These are phyloP conservation scores for Suhomyces bribrorum DNA, from an alignment of 1,139 yeast genomes.

Conservation along the genomic window DNA sequence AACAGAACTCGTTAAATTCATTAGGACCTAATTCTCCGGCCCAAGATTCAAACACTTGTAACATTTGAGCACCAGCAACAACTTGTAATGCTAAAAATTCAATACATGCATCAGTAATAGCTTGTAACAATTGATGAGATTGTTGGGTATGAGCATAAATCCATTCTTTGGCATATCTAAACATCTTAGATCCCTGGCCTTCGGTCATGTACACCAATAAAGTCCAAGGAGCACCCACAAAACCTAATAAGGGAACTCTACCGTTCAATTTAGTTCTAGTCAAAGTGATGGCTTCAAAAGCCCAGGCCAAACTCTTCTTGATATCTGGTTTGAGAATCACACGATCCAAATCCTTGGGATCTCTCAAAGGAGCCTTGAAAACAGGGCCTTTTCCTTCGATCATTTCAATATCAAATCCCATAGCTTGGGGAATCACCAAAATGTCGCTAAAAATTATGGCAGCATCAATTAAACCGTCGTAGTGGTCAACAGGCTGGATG, in stretches of 20 bases:
- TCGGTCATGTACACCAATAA: constrained; percentile 94
- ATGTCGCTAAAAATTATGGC: constrained; percentile 96
- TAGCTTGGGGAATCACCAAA: constrained; percentile 94
- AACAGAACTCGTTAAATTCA: constrained; percentile 83
- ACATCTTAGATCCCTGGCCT: constrained; percentile 94
- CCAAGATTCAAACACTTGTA: constrained; percentile 97
- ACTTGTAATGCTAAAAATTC: constrained; percentile 95
- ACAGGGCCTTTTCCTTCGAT: constrained; percentile 94
- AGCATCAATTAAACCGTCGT: constrained; percentile 87
- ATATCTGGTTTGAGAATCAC: constrained; percentile 69
- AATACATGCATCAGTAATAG: constrained; percentile 83
- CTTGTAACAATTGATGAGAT: constrained; percentile 70
- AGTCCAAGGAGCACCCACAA: constrained; percentile 99
- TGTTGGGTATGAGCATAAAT: constrained; percentile 75
- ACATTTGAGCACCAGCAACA: constrained; percentile 96
- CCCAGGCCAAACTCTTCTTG: constrained; percentile 83
- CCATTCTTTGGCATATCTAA: constrained; percentile 92
- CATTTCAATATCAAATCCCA: constrained; percentile 96
- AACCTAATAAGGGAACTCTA: constrained; percentile 90
- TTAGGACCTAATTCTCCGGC: constrained; percentile 93
- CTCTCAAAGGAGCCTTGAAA: constrained; percentile 83
- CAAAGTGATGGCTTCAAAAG: constrained; percentile 84
- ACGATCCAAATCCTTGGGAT: constrained; percentile 62
- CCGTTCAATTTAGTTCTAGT: constrained; percentile 85
- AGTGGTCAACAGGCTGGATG: constrained; percentile 91